Conservation (phyloP, 176 grass and related monocot genomes). For the Carex parvula region DNA sequence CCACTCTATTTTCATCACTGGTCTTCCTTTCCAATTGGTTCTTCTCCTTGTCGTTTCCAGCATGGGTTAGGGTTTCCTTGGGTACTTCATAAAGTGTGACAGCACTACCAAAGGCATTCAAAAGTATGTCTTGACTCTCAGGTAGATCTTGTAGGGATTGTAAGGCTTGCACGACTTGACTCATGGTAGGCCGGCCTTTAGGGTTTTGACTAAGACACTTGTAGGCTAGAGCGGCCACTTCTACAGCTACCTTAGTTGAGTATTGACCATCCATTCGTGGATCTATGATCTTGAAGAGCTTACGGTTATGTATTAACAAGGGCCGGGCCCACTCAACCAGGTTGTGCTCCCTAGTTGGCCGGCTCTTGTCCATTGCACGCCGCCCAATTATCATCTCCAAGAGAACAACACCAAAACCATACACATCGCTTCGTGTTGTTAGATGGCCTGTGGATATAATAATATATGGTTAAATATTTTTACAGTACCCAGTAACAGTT, state of each 20-base stretch:
- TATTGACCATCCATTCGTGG: conserved; percentile 91
- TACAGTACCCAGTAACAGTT: too few relatives aligned
- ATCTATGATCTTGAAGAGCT: conserved; percentile 81
- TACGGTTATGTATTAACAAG: conserved; percentile 73
- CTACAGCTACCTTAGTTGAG: conserved; percentile 55
- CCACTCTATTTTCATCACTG: conserved; percentile 9
- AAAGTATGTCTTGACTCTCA: conserved; percentile 61
- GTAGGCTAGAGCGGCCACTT: conserved; percentile 67
- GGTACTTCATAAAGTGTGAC: conserved; percentile 68
- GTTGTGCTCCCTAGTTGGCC: conserved; percentile 69
- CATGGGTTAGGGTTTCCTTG: conserved; percentile 32
- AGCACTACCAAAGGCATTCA: conserved; percentile 47
- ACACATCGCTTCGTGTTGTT: conserved; percentile 86
- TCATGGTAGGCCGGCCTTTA: conserved; percentile 76
- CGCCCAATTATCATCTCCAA: conserved; percentile 88
- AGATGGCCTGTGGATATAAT: conserved; percentile 57
- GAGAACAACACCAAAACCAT: conserved; percentile 91
- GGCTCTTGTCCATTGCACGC: conserved; percentile 79
- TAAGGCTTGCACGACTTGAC: conserved; percentile 53
- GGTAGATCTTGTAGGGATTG: conserved; percentile 59
- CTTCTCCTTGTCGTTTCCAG: conserved; percentile 27
- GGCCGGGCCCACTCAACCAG: conserved; percentile 93
- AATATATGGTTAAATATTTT: neutral
- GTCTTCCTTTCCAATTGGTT: conserved; percentile 30
- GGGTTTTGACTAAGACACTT: conserved; percentile 85